phyloP scores from a whole-genome alignment of 202 grass and related monocot species.

The Schoenoplectus tabernaemontani region DNA sequence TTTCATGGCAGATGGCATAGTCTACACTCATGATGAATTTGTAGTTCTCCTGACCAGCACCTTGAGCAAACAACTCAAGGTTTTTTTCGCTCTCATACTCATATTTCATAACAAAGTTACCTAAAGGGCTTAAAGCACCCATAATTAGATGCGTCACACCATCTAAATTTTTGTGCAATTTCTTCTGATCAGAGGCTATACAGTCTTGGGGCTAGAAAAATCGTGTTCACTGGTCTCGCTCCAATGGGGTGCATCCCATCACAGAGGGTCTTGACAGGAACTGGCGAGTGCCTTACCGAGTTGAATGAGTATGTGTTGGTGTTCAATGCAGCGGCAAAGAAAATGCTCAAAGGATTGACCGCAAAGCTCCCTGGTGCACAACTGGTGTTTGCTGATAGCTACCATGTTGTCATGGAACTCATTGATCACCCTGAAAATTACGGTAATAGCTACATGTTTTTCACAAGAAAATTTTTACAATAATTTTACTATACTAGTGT shows the following conservation, averaged over 20 bases:
- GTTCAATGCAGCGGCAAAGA: constrained; percentile 61
- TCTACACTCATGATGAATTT: constrained; percentile 80
- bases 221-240: constrained; percentile 64
- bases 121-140: background rate
- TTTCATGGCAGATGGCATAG: constrained; percentile 74
- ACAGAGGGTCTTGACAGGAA: constrained; percentile 49
- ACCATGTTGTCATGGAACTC: constrained; percentile 74
- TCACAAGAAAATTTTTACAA: background rate
- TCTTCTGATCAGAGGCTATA: constrained; percentile 46
- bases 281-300: constrained; percentile 55
- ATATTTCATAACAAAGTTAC: background rate
- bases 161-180: background rate
- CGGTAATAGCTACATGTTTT: constrained; percentile 26
- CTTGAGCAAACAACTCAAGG: constrained; percentile 51
- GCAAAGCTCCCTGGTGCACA: constrained; percentile 50
- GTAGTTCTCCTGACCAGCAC: constrained; percentile 50
- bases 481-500: no score
- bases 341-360: constrained; percentile 43
- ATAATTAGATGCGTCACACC: background rate
- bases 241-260: constrained; percentile 96
- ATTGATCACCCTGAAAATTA: constrained; percentile 72
- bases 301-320: constrained; percentile 60
- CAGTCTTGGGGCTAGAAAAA: constrained; percentile 61
- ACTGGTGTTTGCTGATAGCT: constrained; percentile 51
- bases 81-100: constrained; percentile 13